phyloP scores from a whole-genome alignment of 768 basidiomycete genomes.

The Suillus plorans region DNA sequence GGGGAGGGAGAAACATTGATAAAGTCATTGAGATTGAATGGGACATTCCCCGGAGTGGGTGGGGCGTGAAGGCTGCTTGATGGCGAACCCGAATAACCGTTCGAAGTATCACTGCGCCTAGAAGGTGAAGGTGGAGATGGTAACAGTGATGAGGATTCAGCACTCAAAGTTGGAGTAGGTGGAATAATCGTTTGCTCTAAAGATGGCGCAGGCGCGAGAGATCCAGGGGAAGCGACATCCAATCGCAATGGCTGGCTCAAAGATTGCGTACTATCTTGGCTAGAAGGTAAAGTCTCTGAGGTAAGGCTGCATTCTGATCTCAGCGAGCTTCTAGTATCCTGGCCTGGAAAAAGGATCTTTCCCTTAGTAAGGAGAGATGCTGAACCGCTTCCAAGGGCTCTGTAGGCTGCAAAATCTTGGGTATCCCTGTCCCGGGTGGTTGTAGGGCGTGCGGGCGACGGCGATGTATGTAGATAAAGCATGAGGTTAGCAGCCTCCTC shows the following conservation, averaged over 20 bases:
- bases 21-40: constrained; percentile 70
- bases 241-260: constrained; percentile 17
- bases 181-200: constrained; percentile 34
- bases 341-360: constrained; percentile 64
- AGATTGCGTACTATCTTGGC: constrained; percentile 23
- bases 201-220: constrained; percentile 25
- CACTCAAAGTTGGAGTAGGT: constrained; percentile 30
- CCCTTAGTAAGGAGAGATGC: constrained; percentile 56
- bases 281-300: constrained; percentile 24
- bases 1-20: constrained; percentile 74
- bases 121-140: constrained; percentile 26
- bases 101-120: constrained; percentile 16
- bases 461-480: constrained; percentile 82
- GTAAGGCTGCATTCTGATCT: constrained; percentile 29
- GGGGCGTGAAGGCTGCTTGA: constrained; percentile 26
- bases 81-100: constrained; percentile 4
- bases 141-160: constrained; percentile 24
- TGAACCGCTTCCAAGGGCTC: constrained; percentile 49
- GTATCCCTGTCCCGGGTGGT: constrained; percentile 45
- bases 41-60: constrained; percentile 35
- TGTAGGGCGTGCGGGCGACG: constrained; percentile 69
- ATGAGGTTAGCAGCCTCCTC: constrained; percentile 83
- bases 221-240: constrained; percentile 18
- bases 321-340: constrained; percentile 24
- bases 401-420: constrained; percentile 56